Percentiles rank a stretch among this genome's conserved stretches.
phyloP scores from a whole-genome alignment of 1,139 yeast genomes.

The Eremothecium gossypii region DNA sequence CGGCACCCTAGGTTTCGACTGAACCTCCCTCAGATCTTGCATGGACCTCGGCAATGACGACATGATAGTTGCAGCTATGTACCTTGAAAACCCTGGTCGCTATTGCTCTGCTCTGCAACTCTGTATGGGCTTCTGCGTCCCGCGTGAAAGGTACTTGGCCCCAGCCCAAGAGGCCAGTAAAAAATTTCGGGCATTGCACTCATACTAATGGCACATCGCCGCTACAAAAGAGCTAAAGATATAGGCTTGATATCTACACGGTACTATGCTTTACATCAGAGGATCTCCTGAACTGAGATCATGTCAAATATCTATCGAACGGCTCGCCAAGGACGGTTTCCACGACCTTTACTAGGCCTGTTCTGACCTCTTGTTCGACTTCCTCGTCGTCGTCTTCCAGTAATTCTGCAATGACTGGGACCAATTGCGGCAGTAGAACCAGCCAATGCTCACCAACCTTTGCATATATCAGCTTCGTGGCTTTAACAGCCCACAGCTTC shows the following conservation, averaged over 20 bases:
- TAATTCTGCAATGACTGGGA: conserved; percentile 90
- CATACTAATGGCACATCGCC: too few species aligned
- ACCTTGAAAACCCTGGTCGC: too few species aligned
- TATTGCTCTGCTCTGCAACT: too few species aligned
- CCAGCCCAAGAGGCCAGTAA: too few species aligned
- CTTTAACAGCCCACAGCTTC: conserved; percentile 77
- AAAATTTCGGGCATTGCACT: too few species aligned
- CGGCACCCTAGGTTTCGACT: conserved; percentile 26
- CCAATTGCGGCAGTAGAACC: conserved; percentile 79
- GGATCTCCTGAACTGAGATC: conserved; percentile 11
- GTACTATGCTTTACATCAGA: neutral
- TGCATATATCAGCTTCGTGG: conserved; percentile 73
- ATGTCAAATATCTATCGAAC: conserved; percentile 77
- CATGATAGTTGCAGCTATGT: too few species aligned
- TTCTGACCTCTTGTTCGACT: conserved; percentile 85
- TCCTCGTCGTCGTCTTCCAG: conserved; percentile 92
- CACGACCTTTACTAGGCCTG: conserved; percentile 83
- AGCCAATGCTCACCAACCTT: conserved; percentile 96
- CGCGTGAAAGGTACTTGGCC: too few species aligned
- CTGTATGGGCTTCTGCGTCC: too few species aligned
- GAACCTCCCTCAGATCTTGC: conserved; percentile 6
- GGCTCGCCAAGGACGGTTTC: conserved; percentile 94
- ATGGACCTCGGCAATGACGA: conserved; percentile 7
- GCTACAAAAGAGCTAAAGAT: too few species aligned
- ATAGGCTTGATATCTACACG: too few species aligned